Base-by-base conservation (phyloP, 2,329 filamentous ascomycete genomes). In the Aspergillus fischeri region DNA sequence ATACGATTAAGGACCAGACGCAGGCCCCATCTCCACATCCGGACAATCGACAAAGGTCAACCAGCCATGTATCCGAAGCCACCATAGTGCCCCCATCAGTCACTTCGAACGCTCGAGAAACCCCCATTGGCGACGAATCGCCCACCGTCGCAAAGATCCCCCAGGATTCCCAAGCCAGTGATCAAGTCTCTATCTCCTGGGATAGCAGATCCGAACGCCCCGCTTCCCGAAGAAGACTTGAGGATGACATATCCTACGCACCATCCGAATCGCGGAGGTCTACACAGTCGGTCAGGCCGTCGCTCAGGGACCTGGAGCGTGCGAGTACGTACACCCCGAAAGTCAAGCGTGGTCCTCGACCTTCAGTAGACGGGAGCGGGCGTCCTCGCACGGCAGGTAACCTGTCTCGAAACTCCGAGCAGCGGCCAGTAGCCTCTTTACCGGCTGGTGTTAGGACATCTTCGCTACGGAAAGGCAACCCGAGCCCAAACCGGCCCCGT, bases 291-390 rank as follows among this genome's bases (percentile, higher is more conserved):
- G 69, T 70, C 38, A 72, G 79, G 25, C 77, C 78, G 20, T 77
- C 78, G 0, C 64, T 77, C 29, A 71, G 70, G 25, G 78, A 81
- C 51, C 68, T 80, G 35, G 77, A 77, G 54, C 73, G 71, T 25
- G 70, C 71, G 14, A 72, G 69, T 49, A 67, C 71, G 47, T 70
- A 70, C 54, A 70, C 67, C 59, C 79, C 79, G 53, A 97, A 95
- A 72, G 87, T 96, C 55, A 97, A 95, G 75, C 83, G 96, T 47
- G 94, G 87, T 1, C 93, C 94, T 9, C 84, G 93, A 49, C 92
- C 92, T 27, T 93, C 91, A 60, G 78, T 82, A 44, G 75, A 79
- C 62, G 81, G 84, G 56, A 81, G 82, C 65, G 83, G 86, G 58
- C 82, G 87, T 49, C 82, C 83, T 49, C 80, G 88, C 76, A 75